phyloP scores from a whole-genome alignment of 805 yeast species.

The Starmerella apicola region DNA sequence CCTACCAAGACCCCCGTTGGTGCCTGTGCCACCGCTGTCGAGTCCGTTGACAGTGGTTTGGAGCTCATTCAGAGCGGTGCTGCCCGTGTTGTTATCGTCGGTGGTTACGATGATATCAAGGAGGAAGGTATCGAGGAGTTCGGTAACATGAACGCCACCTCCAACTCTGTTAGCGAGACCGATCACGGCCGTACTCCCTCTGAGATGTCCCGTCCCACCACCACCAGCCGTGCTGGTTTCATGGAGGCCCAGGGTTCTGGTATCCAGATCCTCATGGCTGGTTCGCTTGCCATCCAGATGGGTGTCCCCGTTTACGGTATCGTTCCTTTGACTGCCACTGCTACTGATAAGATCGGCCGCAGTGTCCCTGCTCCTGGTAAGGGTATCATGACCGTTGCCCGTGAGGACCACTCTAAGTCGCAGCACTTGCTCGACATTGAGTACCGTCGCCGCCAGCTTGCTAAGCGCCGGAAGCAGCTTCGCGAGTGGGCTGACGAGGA shows the following conservation, averaged over 20 bases:
- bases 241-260: slow-evolving; percentile 99
- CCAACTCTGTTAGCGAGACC: slow-evolving; percentile 75
- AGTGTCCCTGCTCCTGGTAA: slow-evolving; percentile 99
- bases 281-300: slow-evolving; percentile 87
- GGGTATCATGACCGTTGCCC: slow-evolving; percentile 96
- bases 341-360: slow-evolving; percentile 96
- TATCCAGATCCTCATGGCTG: slow-evolving; percentile 91
- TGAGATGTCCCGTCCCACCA: slow-evolving; percentile 98
- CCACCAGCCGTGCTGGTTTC: slow-evolving; percentile 92
- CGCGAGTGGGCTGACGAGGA: slow-evolving; percentile 78
- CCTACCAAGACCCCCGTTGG: slow-evolving; percentile 99
- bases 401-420: slow-evolving; percentile 76
- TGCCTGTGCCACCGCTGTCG: slow-evolving; percentile 99
- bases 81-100: slow-evolving; percentile 92
- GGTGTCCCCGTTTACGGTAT: slow-evolving; percentile 98
- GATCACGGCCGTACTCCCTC: slow-evolving; percentile 95
- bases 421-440: slow-evolving; percentile 51
- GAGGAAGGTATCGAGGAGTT: slow-evolving; percentile 98
- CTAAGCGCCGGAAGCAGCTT: slow-evolving; percentile 63
- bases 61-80: slow-evolving; percentile 88
- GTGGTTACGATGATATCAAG: slow-evolving; percentile 99
- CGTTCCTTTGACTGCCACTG: slow-evolving; percentile 88
- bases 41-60: slow-evolving; percentile 90
- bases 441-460: slow-evolving; percentile 87
- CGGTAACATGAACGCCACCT: slow-evolving; percentile 98